Evolutionary conservation across 2,329 filamentous ascomycete genomes (phyloP), one percentile per base, ranked within the genome.

Genomic region (Metarhizium rileyi): DNA sequence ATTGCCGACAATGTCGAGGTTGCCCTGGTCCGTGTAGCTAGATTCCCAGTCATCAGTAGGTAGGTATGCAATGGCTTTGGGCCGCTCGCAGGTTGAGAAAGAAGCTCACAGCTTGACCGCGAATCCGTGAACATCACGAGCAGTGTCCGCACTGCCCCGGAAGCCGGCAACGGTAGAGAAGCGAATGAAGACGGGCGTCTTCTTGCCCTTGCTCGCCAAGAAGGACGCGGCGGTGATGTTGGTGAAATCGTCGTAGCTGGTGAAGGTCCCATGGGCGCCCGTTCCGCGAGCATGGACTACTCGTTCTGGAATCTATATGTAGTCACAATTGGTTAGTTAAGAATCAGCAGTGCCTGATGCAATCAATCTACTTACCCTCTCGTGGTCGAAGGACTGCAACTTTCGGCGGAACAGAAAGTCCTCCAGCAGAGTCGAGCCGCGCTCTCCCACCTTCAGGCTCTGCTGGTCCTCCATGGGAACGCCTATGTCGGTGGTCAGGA

Each of bases 351-450:
- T 18, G 9, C n/a, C 9, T 6, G 22, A 25, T 6, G 41, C 10
- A 4, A 9, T 23, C 36, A 42, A 23, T 1, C 26, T 6, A 60
- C 69, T 60, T 65, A 84, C 84, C 22, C 84, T 71, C 59, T 87
- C 84, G 57, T 87, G 83, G 50, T 87, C 83, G 57, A 87, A 86
- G 48, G 77, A 78, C 44, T 80, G 79, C 40, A 86, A 83, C 68
- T 86, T 87, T 58, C 88, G 83, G 28, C 84, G 75, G 61, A 86
- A 83, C 54, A 84, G 81, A 46, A 84, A 86, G 61, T 88, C 85
- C 59, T 88, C 85, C 0, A 89, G 68, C 20, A 88, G 67, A 1
- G 81, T 83, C 1, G 84, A 76, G 1, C 85, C 85, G 42, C 83
- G 72, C 7, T 76, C 72, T 2, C 85, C 85, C n/a, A 76, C 83